Base-by-base conservation (phyloP, 352 stramenopile genomes). In the Blastocystis sp. region DNA sequence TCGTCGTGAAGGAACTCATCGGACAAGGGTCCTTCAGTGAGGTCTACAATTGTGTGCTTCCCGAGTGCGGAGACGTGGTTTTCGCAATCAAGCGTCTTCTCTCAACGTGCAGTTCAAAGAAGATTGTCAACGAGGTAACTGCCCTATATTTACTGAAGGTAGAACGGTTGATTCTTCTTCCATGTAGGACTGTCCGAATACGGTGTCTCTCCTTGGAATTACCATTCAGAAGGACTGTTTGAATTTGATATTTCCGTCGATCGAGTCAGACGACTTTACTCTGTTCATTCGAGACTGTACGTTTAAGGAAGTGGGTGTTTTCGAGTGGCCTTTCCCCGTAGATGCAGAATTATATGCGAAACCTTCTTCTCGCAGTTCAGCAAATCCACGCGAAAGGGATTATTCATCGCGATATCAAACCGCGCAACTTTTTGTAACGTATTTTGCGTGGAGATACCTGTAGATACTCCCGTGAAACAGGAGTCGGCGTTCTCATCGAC, bases 381-480 rank as follows among this genome's bases (percentile, higher is more conserved):
- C 54, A 73, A 32, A 46, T 84, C n/a, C 73, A 84, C 44, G 48
- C 54, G 0, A 69, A 84, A 36, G 54, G 59, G 8, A 84, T 84
- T 36, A 84, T 84, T 57, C 73, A 84, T 27, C 54, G 73, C 16
- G 73, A 84, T 34, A 75, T 84, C 14, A 84, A 84, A 56, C 73
- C 73, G 0, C 54, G 59, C n/a, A 84, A 84, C 42, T 84, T 84
- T 76, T 36, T 84, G 73, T 84, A 84, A 0, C 9, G 2, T n/a
- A 29, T 49, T 21, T 36, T 51, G 0, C 11, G 7, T 51, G 27
- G n/a, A 16, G 16, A 71, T 21, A n/a, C n/a, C 11, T 32, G 3
- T 73, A 84, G 54, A 34, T 84, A 84, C 44, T 84, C 73, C 3
- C 76, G 36, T 48, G 59, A 84, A 21, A 34, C 36, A 16, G 40